Percentiles rank a stretch among this genome's conserved stretches.
Evolutionary conservation across 305 asterid species (phyloP).

Genomic region (Galium porrigens): DNA sequence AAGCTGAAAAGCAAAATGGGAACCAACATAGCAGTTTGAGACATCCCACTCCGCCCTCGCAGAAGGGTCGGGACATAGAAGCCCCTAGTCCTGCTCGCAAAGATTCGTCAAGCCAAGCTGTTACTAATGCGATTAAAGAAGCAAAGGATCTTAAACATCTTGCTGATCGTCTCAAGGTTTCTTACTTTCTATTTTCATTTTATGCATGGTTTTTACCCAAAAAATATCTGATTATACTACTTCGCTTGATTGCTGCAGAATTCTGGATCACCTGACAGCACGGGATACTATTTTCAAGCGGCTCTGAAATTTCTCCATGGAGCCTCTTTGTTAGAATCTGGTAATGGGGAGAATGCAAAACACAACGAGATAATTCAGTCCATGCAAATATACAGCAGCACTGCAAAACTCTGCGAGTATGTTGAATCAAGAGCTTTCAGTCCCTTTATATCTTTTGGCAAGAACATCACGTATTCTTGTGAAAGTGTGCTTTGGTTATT

Average conservation of each 20-base stretch:
- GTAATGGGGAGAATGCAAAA: constrained; percentile 52
- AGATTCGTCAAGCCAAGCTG: constrained; percentile 78
- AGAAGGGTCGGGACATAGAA: constrained; percentile 45
- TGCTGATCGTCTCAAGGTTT: constrained; percentile 79
- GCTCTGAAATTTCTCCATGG: constrained; percentile 90
- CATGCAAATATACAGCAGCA: constrained; percentile 67
- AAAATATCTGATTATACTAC: constrained; percentile 14
- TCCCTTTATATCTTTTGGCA: background rate
- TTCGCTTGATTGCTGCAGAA: constrained; percentile 35
- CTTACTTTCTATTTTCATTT: constrained; percentile 15
- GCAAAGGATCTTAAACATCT: constrained; percentile 81
- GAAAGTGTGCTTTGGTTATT: background rate
- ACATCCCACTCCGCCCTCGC: constrained; percentile 27
- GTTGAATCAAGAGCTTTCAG: constrained; percentile 20
- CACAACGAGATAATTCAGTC: constrained; percentile 61
- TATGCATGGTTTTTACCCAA: constrained; percentile 4
- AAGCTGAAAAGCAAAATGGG: constrained; percentile 25
- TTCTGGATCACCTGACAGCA: constrained; percentile 68
- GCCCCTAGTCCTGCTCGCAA: constrained; percentile 69
- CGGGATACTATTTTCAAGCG: constrained; percentile 70
- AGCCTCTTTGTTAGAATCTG: constrained; percentile 75
- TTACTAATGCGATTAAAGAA: constrained; percentile 70
- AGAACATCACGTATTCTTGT: background rate
- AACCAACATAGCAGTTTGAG: constrained; percentile 17
- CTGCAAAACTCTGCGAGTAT: constrained; percentile 98